Evolutionary conservation across 2,329 filamentous ascomycete species (phyloP).

Genomic region (Ascochyta fabae): DNA sequence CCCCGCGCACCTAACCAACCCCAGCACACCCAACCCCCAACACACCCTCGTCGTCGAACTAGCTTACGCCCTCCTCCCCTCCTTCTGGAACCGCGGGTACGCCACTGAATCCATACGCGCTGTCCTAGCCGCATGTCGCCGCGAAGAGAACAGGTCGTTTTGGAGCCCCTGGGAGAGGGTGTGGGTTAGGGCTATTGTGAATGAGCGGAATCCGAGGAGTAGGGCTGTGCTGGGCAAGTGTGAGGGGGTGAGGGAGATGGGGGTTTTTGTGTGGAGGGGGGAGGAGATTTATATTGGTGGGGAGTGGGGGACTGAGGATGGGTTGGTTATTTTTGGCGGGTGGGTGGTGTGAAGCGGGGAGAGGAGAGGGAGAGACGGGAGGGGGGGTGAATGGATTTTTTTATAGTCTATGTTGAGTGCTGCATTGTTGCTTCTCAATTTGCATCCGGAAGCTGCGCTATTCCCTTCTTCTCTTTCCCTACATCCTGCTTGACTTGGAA

Average conservation of each 20-base stretch:
- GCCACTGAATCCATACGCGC: constrained; percentile 28
- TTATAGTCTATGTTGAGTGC: no score
- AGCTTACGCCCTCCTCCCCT: constrained; percentile 28
- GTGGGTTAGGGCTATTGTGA: constrained; percentile 40
- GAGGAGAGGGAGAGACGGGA: no score
- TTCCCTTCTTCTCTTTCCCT: constrained; percentile 1
- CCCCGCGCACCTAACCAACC: constrained; percentile 21
- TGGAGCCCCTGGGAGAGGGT: constrained; percentile 37
- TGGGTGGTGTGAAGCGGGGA: background rate
- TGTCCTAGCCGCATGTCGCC: constrained; percentile 25
- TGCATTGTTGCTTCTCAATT: background rate
- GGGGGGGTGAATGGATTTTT: background rate
- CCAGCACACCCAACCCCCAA: constrained; percentile 16
- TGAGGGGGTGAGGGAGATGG: constrained; percentile 32
- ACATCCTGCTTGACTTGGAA: constrained; percentile 56
- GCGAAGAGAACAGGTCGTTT: constrained; percentile 9
- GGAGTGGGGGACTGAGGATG: constrained; percentile 25
- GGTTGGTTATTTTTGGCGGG: constrained; percentile 30
- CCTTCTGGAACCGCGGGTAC: constrained; percentile 27
- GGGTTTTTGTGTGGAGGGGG: constrained; percentile 34
- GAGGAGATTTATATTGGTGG: constrained; percentile 30
- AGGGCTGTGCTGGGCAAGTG: constrained; percentile 39
- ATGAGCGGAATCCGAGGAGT: constrained; percentile 36
- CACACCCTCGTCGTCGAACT: constrained; percentile 29
- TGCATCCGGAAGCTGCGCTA: background rate